A percentile compares a stretch with the other conserved stretches of the same genome.
Evolutionary conservation across 1,284 basidiomycete genomes (phyloP).

Genomic region (Irpex lacteus): DNA sequence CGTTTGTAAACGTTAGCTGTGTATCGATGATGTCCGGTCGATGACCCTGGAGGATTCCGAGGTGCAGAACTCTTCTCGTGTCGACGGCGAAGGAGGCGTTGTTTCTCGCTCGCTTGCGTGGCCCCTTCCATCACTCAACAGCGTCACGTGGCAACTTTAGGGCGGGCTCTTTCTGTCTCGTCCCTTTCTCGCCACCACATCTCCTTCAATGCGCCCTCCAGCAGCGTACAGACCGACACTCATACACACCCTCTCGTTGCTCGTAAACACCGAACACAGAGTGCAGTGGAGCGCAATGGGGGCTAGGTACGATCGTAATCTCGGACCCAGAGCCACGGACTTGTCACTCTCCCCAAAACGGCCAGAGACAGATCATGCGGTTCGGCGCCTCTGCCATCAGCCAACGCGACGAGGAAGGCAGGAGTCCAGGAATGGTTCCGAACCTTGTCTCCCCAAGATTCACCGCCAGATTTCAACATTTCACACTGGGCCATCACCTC

Average conservation of each 20-base stretch:
- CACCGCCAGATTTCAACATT: too few species aligned
- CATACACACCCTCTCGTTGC: background rate
- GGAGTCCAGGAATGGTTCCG: too few species aligned
- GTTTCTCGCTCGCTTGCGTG: slow-evolving; percentile 3
- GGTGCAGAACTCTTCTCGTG: background rate
- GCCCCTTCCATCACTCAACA: slow-evolving; percentile 8
- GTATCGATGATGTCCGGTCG: background rate
- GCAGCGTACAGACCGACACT: background rate
- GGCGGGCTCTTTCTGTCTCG: background rate
- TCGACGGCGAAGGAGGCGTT: background rate
- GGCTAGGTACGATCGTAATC: slow-evolving; percentile 11
- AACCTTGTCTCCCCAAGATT: too few species aligned
- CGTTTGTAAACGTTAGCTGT: background rate
- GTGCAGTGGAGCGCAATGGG: background rate
- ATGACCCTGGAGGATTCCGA: background rate
- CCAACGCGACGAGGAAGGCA: too few species aligned
- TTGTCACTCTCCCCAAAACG: background rate
- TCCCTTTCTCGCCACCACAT: background rate
- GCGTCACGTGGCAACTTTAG: slow-evolving; percentile 14
- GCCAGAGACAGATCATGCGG: background rate
- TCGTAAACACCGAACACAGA: too few species aligned
- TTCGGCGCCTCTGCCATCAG: too few species aligned
- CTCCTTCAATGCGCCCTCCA: background rate
- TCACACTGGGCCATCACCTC: too few species aligned
- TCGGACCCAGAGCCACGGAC: slow-evolving; percentile 5